Evolutionary conservation across 768 basidiomycete species (phyloP).

Genomic region (Polyporus arcularius): DNA sequence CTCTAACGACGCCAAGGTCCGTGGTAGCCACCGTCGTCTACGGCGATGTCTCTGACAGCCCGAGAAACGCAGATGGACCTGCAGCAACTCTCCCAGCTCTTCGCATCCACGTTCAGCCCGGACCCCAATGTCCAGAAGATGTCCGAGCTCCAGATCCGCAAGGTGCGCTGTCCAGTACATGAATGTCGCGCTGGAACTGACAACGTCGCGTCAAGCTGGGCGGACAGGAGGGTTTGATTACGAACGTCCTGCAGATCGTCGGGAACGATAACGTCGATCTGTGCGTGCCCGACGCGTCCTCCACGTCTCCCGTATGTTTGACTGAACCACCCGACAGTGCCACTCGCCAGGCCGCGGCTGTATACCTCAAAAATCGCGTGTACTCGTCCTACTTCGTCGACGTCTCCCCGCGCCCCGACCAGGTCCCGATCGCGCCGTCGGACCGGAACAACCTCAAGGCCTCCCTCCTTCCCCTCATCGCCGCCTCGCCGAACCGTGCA

Average conservation of each 20-base stretch:
- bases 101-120: slow-evolving; percentile 76
- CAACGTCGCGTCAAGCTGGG: slow-evolving; percentile 54
- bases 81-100: slow-evolving; percentile 74
- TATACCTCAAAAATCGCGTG: slow-evolving; percentile 92
- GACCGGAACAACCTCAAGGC: slow-evolving; percentile 77
- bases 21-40: not conserved
- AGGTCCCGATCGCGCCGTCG: slow-evolving; percentile 57
- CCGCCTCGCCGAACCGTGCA: slow-evolving; percentile 60
- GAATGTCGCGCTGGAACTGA: slow-evolving; percentile 1
- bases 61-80: slow-evolving; percentile 57
- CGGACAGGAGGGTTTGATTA: slow-evolving; percentile 78
- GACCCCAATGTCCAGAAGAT: slow-evolving; percentile 88
- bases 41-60: not conserved
- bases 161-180: slow-evolving; percentile 44
- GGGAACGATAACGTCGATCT: slow-evolving; percentile 73
- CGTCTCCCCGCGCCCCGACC: slow-evolving; percentile 54
- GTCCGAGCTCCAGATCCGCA: slow-evolving; percentile 86
- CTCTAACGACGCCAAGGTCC: slow-evolving; percentile 9
- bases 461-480: slow-evolving; percentile 68
- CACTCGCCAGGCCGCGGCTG: slow-evolving; percentile 81
- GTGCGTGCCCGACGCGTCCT: slow-evolving; percentile 52
- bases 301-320: slow-evolving; percentile 12
- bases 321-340: slow-evolving; percentile 45
- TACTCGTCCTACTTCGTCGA: slow-evolving; percentile 63
- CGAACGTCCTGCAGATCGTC: slow-evolving; percentile 86